phyloP scores from a whole-genome alignment of 768 basidiomycete genomes.

The Russula vinacea region DNA sequence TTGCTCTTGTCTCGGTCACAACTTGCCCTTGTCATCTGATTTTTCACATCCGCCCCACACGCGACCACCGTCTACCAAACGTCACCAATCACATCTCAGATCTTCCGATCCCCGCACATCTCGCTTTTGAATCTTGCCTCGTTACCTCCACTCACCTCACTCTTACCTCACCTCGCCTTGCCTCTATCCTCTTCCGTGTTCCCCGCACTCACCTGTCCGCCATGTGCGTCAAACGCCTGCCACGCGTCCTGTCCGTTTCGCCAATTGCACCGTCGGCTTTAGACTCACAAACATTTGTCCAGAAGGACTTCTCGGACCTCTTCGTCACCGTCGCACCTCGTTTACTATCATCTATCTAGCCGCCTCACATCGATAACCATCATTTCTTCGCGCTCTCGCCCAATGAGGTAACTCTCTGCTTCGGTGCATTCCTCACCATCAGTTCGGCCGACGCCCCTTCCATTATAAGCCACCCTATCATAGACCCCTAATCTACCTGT shows the following conservation, averaged over 20 bases:
- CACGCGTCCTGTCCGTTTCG: not conserved
- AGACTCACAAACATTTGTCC: not conserved
- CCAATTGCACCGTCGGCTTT: not conserved
- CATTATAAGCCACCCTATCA: constrained; percentile 7
- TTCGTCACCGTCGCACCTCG: not conserved
- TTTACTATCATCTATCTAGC: not conserved
- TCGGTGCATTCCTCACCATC: constrained; percentile 9
- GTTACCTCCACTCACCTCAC: not conserved
- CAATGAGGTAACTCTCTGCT: constrained; percentile 12
- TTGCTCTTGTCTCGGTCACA: constrained; percentile 20
- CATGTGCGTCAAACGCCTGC: constrained; percentile 15
- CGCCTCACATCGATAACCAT: constrained; percentile 18
- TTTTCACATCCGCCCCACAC: constrained; percentile 16
- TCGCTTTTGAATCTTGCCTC: constrained; percentile 12
- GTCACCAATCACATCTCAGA: constrained; percentile 28
- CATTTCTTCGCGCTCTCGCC: constrained; percentile 15
- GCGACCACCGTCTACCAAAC: constrained; percentile 15
- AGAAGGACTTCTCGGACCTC: not conserved
- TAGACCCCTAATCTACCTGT: not conserved
- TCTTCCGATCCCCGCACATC: constrained; percentile 24
- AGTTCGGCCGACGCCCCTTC: constrained; percentile 20
- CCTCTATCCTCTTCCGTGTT: constrained; percentile 8
- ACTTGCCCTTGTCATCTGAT: constrained; percentile 25
- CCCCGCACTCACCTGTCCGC: constrained; percentile 15
- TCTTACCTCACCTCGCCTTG: not conserved